Evolutionary conservation across 2,329 filamentous ascomycete genomes (phyloP).

Genomic region (Kalmusia sp.): DNA sequence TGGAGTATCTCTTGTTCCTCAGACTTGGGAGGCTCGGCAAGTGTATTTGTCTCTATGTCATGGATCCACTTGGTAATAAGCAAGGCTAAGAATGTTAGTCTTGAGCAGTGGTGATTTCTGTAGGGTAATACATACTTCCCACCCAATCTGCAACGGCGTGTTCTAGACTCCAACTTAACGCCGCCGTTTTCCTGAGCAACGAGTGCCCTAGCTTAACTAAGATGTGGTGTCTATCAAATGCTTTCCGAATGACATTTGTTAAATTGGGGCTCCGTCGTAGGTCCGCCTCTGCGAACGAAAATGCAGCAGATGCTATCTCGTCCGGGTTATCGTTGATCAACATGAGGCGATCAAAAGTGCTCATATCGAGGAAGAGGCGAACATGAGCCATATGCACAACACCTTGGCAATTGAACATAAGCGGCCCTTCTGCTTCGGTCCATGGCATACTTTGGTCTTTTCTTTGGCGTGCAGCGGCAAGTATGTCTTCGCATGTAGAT

Average conservation of each 20-base stretch:
- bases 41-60: slow-evolving; percentile 29
- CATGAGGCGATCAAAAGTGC: slow-evolving; percentile 36
- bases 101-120: not conserved
- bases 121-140: slow-evolving; percentile 14
- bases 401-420: slow-evolving; percentile 45
- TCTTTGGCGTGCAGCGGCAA: slow-evolving; percentile 8
- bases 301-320: slow-evolving; percentile 28
- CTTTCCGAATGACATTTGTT: slow-evolving; percentile 35
- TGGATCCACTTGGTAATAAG: slow-evolving; percentile 45
- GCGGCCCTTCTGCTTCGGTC: slow-evolving; percentile 33
- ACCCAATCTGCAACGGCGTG: slow-evolving; percentile 46
- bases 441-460: slow-evolving; percentile 20
- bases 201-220: slow-evolving; percentile 34
- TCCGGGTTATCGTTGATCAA: slow-evolving; percentile 35
- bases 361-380: slow-evolving; percentile 36
- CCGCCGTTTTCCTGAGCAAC: slow-evolving; percentile 40
- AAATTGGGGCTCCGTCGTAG: slow-evolving; percentile 31
- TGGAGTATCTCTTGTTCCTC: slow-evolving; percentile 34
- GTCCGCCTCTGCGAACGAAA: slow-evolving; percentile 29
- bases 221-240: slow-evolving; percentile 34
- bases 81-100: slow-evolving; percentile 23
- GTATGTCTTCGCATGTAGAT: slow-evolving; percentile 29
- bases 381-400: slow-evolving; percentile 42
- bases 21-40: slow-evolving; percentile 16
- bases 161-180: slow-evolving; percentile 42